Evolutionary conservation across 2,329 filamentous ascomycete genomes (phyloP).

Genomic region (Aspergillus fijiensis): DNA sequence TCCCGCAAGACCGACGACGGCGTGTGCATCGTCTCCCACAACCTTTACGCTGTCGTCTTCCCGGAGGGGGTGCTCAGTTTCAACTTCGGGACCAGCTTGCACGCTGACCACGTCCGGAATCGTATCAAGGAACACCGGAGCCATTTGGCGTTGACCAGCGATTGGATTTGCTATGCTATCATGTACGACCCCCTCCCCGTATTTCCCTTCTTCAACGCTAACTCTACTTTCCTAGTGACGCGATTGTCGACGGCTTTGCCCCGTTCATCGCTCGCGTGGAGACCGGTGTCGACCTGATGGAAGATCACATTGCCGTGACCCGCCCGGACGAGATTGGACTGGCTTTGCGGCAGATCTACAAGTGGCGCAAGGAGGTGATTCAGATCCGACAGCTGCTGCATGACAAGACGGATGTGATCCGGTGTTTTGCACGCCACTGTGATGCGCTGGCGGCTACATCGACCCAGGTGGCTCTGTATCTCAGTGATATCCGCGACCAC

Average conservation of each 20-base stretch:
- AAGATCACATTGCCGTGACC: conserved; percentile 87
- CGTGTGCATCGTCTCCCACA: conserved; percentile 82
- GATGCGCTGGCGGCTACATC: conserved; percentile 88
- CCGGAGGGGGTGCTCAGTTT: conserved; percentile 89
- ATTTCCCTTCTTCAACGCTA: not conserved
- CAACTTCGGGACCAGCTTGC: conserved; percentile 78
- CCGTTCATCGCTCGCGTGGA: conserved; percentile 83
- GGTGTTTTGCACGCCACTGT: conserved; percentile 93
- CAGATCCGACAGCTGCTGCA: conserved; percentile 83
- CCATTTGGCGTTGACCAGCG: conserved; percentile 84
- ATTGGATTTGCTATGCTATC: conserved; percentile 96
- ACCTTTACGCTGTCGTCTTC: conserved; percentile 92
- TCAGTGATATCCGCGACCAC: conserved; percentile 95
- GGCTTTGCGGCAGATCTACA: conserved; percentile 80
- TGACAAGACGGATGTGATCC: conserved; percentile 92
- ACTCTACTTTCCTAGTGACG: conserved; percentile 59
- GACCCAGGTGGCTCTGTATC: conserved; percentile 88
- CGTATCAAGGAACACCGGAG: conserved; percentile 87
- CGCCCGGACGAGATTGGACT: conserved; percentile 80
- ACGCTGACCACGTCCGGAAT: conserved; percentile 82
- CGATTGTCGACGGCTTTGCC: conserved; percentile 91
- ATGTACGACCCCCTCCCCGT: conserved; percentile 60
- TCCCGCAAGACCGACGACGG: conserved; percentile 71
- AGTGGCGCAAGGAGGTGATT: conserved; percentile 87
- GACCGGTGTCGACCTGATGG: conserved; percentile 79